Percentiles rank a stretch among this genome's conserved stretches.
Evolutionary conservation across 805 yeast species (phyloP).

Genomic region (Suhomyces sp.): DNA sequence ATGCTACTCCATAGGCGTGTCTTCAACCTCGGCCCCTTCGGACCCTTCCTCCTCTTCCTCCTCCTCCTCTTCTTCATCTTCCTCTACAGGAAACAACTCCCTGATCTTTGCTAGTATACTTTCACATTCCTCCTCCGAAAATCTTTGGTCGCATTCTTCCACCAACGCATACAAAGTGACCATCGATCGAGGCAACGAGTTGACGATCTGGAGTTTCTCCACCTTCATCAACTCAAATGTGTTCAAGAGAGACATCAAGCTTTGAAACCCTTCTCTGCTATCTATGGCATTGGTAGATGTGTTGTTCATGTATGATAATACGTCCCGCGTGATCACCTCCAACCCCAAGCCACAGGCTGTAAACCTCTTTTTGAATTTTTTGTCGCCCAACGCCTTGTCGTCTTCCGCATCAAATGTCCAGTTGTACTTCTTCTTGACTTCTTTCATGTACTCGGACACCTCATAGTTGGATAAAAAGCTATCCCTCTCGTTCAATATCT

Average conservation of each 20-base stretch:
- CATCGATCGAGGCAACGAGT: slow-evolving; percentile 73
- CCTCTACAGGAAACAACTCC: slow-evolving; percentile 50
- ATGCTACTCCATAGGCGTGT: slow-evolving; percentile 1
- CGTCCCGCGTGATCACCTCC: slow-evolving; percentile 50
- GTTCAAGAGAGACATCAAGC: slow-evolving; percentile 46
- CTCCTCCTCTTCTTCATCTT: slow-evolving; percentile 25
- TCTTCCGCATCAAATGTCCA: slow-evolving; percentile 43
- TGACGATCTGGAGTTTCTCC: slow-evolving; percentile 80
- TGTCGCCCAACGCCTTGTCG: slow-evolving; percentile 25
- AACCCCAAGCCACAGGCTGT: slow-evolving; percentile 45
- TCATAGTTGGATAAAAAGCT: slow-evolving; percentile 64
- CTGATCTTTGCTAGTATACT: slow-evolving; percentile 54
- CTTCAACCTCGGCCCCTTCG: slow-evolving; percentile 18
- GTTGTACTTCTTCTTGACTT: slow-evolving; percentile 43
- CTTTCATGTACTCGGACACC: slow-evolving; percentile 54
- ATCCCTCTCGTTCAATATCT: slow-evolving; percentile 52
- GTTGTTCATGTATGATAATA: slow-evolving; percentile 38
- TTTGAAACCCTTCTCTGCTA: slow-evolving; percentile 20
- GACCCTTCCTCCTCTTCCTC: slow-evolving; percentile 20
- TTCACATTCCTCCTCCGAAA: slow-evolving; percentile 63
- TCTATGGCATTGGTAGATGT: slow-evolving; percentile 23
- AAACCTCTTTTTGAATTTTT: slow-evolving; percentile 25
- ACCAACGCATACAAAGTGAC: slow-evolving; percentile 77
- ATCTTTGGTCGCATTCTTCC: slow-evolving; percentile 90
- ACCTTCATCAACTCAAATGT: slow-evolving; percentile 66